phyloP scores from a whole-genome alignment of 78 protist genomes.

The Cavenderia fasciculata region DNA sequence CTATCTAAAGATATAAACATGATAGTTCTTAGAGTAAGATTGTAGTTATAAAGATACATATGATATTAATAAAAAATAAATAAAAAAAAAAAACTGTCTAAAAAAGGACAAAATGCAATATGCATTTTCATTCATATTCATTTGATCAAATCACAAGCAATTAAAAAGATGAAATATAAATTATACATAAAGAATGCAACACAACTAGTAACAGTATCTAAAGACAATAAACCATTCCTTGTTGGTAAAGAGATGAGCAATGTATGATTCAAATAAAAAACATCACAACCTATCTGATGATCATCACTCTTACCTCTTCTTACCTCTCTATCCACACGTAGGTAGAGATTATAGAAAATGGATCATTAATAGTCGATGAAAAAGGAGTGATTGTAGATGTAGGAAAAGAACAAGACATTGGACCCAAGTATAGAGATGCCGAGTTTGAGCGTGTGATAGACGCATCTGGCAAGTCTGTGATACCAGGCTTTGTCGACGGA shows the following conservation, averaged over 20 bases:
- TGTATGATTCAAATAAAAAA: constrained; percentile 7
- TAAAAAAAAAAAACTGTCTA: too few species aligned
- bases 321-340: neutral
- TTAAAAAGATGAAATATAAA: constrained; percentile 23
- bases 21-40: too few species aligned
- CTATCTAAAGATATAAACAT: too few species aligned
- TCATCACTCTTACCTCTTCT: neutral
- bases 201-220: constrained; percentile 71
- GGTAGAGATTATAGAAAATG: constrained; percentile 79
- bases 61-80: too few species aligned
- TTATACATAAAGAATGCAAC: constrained; percentile 62
- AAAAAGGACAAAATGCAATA: too few species aligned
- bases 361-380: constrained; percentile 60
- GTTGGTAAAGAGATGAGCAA: constrained; percentile 72
- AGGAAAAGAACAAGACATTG: constrained; percentile 25
- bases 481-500: constrained; percentile 92
- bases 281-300: neutral
- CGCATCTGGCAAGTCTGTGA: constrained; percentile 72
- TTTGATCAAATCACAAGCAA: too few species aligned
- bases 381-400: constrained; percentile 74
- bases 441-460: constrained; percentile 81
- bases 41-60: too few species aligned
- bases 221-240: constrained; percentile 42
- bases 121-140: too few species aligned
- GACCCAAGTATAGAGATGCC: constrained; percentile 19